Conservation (phyloP, 805 yeast genomes). For the Wickerhamiella australiensis region DNA sequence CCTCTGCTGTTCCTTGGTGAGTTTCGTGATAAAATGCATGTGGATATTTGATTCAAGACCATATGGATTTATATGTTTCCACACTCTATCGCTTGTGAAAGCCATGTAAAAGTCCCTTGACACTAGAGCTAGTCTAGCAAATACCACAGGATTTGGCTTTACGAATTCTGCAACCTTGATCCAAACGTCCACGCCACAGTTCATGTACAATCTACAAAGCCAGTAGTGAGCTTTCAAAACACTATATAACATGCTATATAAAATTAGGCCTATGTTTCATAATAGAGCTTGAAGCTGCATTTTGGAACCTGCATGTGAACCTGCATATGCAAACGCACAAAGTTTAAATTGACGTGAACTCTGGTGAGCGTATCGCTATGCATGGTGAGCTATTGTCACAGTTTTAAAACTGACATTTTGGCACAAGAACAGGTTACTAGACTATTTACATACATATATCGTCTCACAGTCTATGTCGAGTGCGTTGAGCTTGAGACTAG, state of each 20-base stretch:
- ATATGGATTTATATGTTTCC: neutral
- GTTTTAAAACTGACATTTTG: too few species aligned
- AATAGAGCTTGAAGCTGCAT: neutral
- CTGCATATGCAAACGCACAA: neutral
- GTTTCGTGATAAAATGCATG: neutral
- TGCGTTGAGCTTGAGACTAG: too few species aligned
- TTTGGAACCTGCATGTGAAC: neutral
- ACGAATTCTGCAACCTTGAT: constrained; percentile 3
- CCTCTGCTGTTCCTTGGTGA: neutral
- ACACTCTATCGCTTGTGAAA: constrained; percentile 2
- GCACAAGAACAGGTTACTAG: too few species aligned
- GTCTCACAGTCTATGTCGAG: too few species aligned
- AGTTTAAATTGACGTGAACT: neutral
- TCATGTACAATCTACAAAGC: too few species aligned
- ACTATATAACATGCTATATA: neutral
- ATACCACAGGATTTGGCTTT: neutral
- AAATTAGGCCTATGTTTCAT: neutral
- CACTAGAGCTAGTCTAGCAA: neutral
- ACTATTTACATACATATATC: too few species aligned
- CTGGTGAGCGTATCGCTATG: too few species aligned
- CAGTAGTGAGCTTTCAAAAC: neutral
- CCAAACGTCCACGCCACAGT: neutral
- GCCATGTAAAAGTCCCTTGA: neutral
- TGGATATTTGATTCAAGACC: neutral
- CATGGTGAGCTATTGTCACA: too few species aligned